Evolutionary conservation across 2,329 filamentous ascomycete genomes (phyloP), one percentile per base, ranked within the genome.

Genomic region (Neophaeococcomyces mojaviensis): DNA sequence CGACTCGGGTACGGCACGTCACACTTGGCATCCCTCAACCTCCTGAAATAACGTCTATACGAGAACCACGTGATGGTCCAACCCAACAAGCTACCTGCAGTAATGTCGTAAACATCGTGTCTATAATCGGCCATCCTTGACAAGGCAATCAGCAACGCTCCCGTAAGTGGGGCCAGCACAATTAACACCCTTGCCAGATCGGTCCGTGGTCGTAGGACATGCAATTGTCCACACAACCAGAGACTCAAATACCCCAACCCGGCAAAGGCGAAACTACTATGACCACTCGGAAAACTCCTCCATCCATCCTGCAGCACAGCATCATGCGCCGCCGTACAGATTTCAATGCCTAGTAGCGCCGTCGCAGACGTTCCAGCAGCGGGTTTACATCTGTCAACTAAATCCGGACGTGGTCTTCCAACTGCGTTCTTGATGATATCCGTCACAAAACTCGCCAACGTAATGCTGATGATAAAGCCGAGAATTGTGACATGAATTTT

Each of bases 361-460:
- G 80, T 68, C 41, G 66, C 66, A 0, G 79, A 72, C 0, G 79
- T 80, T 6, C 73, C 76, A 12, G 71, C 63, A 46, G 64, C 68
- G 1, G 92, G 89, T 53, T 85, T 82, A 67, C 92, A 98, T 31
- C 92, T 81, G n/a, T 84, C 81, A 34, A 97, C 78, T 30, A 96
- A 70, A 65, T 97, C 90, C 3, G 90, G 90, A 5, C 90, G 79
- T 24, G 88, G 87, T 9, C 87, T 71, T 7, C 87, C 87, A 20
- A 90, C 85, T 8, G 84, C 77, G 61, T 94, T 95, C 67, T 98
- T 98, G 61, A 97, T 75, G 22, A 90, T 70, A 62, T 97, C 89
- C 36, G 92, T 97, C 35, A 97, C 71, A 63, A 96, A 84, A 4
- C 80, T 77, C 0, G 87, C 84, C 40, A 95, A 73, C 55, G 88